Conservation (phyloP, 208 protist genomes). For the Wallacemonas rigidus region DNA sequence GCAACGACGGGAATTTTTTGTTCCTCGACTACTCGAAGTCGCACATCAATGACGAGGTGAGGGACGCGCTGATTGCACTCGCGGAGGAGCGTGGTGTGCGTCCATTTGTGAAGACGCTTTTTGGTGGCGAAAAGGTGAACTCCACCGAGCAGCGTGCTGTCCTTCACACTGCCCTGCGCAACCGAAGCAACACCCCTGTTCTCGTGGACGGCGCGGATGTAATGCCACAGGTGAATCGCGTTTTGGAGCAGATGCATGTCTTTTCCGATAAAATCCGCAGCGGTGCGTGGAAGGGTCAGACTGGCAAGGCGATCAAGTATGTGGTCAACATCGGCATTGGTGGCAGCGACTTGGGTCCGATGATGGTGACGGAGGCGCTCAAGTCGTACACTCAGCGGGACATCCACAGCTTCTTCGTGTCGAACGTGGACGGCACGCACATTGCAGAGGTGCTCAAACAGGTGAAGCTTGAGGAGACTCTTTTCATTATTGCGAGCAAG, state of each 20-base stretch:
- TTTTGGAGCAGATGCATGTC: constrained; percentile 92
- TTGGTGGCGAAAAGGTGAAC: constrained; percentile 96
- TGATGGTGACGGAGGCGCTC: constrained; percentile 95
- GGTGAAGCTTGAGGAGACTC: constrained; percentile 91
- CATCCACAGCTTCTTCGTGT: constrained; percentile 94
- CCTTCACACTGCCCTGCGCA: constrained; percentile 96
- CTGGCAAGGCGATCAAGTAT: constrained; percentile 93
- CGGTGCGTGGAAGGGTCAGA: constrained; percentile 94
- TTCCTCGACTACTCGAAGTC: constrained; percentile 97
- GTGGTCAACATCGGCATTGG: constrained; percentile 98
- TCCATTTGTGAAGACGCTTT: constrained; percentile 84
- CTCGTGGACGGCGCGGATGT: constrained; percentile 95
- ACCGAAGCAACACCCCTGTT: constrained; percentile 85
- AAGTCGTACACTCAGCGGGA: constrained; percentile 81
- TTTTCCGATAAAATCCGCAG: constrained; percentile 89
- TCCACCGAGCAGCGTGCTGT: constrained; percentile 94
- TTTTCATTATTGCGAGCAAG: constrained; percentile 98
- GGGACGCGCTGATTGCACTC: constrained; percentile 83
- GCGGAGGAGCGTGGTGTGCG: constrained; percentile 82
- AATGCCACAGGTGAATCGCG: constrained; percentile 93
- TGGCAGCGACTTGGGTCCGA: constrained; percentile 95
- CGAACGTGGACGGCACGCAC: constrained; percentile 97
- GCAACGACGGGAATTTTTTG: constrained; percentile 77
- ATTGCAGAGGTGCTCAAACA: constrained; percentile 87
- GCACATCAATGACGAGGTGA: constrained; percentile 93